These are phyloP conservation scores for Pelargonium hybrid DNA, from an alignment of 441 rosid species.

Conservation along the genomic window DNA sequence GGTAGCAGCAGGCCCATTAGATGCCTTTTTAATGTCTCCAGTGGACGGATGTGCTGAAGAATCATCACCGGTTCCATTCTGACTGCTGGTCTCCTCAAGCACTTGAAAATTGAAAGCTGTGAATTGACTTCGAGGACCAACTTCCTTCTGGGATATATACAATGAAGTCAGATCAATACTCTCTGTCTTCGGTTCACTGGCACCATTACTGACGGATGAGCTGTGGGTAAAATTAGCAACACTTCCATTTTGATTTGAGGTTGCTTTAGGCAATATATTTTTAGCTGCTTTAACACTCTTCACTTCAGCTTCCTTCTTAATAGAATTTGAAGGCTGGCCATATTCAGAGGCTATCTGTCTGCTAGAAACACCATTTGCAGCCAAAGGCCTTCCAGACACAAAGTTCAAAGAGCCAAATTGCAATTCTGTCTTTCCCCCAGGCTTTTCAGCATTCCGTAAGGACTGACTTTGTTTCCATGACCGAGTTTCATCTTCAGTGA, in stretches of 20 bases:
- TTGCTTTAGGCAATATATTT: constrained; percentile 19
- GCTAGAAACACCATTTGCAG: constrained; percentile 26
- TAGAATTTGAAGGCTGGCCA: constrained; percentile 29
- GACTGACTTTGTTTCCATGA: constrained; percentile 39
- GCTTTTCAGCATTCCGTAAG: constrained; percentile 34
- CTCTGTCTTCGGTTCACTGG: constrained; percentile 28
- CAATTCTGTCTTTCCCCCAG: constrained; percentile 27
- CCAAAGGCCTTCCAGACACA: constrained; percentile 30
- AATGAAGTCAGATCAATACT: constrained; percentile 25
- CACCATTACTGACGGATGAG: constrained; percentile 33
- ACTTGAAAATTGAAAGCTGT: constrained; percentile 38
- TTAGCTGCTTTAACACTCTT: constrained; percentile 20
- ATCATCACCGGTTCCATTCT: constrained; percentile 18
- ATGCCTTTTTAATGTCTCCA: constrained; percentile 26
- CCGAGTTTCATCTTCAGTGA: constrained; percentile 79
- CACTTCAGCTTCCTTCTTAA: constrained; percentile 20
- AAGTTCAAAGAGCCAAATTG: constrained; percentile 46
- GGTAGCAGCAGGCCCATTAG: constrained; percentile 25
- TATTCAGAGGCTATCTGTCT: constrained; percentile 22
- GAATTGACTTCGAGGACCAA: constrained; percentile 24
- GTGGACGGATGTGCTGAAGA: constrained; percentile 20
- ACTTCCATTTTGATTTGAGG: constrained; percentile 39
- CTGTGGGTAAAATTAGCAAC: constrained; percentile 17
- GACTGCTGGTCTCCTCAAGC: constrained; percentile 31
- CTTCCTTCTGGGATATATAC: constrained; percentile 32